Percentiles rank a stretch among this genome's conserved stretches.
Evolutionary conservation across 2,329 filamentous ascomycete genomes (phyloP).

Genomic region (Tolypocladium endophyticum): DNA sequence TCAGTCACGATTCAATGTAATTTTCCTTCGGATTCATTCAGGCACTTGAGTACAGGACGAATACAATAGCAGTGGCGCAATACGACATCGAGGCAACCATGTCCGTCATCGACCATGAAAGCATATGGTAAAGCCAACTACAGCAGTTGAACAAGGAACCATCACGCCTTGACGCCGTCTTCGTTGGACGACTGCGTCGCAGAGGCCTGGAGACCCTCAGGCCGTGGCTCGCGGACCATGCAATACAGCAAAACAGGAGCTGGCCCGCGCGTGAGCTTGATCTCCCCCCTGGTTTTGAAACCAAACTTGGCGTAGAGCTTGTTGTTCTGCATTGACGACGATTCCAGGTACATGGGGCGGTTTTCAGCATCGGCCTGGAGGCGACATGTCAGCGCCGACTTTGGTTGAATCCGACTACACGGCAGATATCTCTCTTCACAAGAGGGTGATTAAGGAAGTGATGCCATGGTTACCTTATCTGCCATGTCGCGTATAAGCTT

Average conservation of each 20-base stretch:
- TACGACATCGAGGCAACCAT: not conserved
- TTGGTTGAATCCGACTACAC: not conserved
- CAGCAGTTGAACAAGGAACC: not conserved
- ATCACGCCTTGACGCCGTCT: slow-evolving; percentile 2
- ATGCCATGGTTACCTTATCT: slow-evolving; percentile 31
- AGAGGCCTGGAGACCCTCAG: slow-evolving; percentile 10
- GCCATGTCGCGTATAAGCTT: slow-evolving; percentile 64
- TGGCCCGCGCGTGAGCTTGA: slow-evolving; percentile 48
- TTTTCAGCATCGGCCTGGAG: slow-evolving; percentile 51
- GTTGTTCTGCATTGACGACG: slow-evolving; percentile 57
- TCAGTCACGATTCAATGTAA: slow-evolving; percentile 1
- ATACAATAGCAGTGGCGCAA: not conserved
- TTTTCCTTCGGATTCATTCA: not conserved
- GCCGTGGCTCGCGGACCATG: slow-evolving; percentile 67
- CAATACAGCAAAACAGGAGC: slow-evolving; percentile 59
- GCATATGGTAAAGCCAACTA: not conserved
- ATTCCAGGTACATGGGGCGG: slow-evolving; percentile 67
- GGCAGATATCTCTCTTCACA: not conserved
- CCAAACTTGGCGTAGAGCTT: slow-evolving; percentile 66
- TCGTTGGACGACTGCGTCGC: slow-evolving; percentile 5
- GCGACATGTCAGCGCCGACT: not conserved
- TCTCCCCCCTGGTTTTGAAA: slow-evolving; percentile 54
- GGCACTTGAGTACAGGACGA: not conserved
- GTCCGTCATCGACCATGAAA: not conserved
- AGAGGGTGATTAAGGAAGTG: not conserved